These are phyloP conservation scores for Phialophora verrucosa DNA, from an alignment of 2,329 filamentous ascomycete genomes.

Conservation along the genomic window DNA sequence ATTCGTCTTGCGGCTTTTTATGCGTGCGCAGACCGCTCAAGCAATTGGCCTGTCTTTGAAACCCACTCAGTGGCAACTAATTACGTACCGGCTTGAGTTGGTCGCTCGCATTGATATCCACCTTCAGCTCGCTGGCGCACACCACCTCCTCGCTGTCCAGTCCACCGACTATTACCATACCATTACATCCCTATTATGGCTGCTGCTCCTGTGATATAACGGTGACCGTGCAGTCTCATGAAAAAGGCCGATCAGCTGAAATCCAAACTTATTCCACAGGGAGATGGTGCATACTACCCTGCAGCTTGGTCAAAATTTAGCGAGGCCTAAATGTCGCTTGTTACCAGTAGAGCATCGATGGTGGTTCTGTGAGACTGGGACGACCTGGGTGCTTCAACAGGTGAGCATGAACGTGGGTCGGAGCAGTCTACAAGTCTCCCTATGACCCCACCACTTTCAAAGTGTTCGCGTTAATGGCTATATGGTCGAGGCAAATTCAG, in stretches of 20 bases:
- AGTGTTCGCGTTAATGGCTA: not conserved
- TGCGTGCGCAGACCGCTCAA: too few relatives aligned
- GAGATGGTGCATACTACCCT: not conserved
- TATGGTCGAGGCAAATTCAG: not conserved
- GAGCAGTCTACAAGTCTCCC: not conserved
- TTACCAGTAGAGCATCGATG: not conserved
- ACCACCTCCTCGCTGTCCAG: not conserved
- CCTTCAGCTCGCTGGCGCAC: too few relatives aligned
- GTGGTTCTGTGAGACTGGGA: not conserved
- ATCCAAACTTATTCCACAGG: not conserved
- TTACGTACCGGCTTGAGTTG: not conserved
- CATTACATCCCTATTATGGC: not conserved
- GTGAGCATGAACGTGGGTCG: not conserved
- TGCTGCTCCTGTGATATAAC: not conserved
- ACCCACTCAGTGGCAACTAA: not conserved
- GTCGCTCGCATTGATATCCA: not conserved
- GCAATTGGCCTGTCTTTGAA: not conserved
- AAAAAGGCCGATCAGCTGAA: not conserved
- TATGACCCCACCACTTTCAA: not conserved
- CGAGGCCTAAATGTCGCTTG: not conserved
- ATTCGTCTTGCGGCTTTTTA: not conserved
- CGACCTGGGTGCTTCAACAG: not conserved
- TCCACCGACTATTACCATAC: not conserved
- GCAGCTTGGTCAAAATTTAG: not conserved
- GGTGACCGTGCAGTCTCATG: not conserved